A percentile compares a stretch with the other conserved stretches of the same genome.
Evolutionary conservation across 2,329 filamentous ascomycete species (phyloP).

Genomic region (Penicillium fuscoglaucum): DNA sequence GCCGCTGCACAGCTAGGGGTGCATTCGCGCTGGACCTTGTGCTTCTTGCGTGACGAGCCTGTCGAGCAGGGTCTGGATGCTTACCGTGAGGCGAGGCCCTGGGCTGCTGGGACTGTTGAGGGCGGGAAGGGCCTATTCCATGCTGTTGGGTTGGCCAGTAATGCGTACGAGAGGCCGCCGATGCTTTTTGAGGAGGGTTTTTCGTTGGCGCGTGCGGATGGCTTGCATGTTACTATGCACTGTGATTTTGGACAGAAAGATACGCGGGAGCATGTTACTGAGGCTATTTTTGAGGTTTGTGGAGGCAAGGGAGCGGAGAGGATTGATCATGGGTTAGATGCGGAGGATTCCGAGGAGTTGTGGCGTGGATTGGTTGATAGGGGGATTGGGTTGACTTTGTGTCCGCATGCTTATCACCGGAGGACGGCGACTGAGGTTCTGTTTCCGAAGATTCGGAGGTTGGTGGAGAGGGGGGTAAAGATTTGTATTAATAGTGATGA

Average conservation of each 20-base stretch:
- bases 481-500: constrained; percentile 53
- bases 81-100: constrained; percentile 43
- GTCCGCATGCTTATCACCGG: constrained; percentile 43
- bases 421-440: constrained; percentile 45
- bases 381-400: constrained; percentile 44
- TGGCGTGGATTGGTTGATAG: constrained; percentile 34
- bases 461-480: constrained; percentile 49
- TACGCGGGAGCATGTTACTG: constrained; percentile 46
- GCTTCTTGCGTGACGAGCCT: constrained; percentile 46
- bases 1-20: constrained; percentile 31
- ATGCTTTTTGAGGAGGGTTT: constrained; percentile 47
- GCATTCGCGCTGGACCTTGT: constrained; percentile 43
- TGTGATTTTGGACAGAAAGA: constrained; percentile 55
- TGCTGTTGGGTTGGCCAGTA: constrained; percentile 51
- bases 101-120: constrained; percentile 21
- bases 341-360: constrained; percentile 36
- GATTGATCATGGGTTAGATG: constrained; percentile 48
- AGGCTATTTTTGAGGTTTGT: constrained; percentile 37
- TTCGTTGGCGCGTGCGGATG: constrained; percentile 25
- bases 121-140: constrained; percentile 44
- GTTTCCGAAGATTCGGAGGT: constrained; percentile 47
- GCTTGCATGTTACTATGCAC: constrained; percentile 48
- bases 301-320: constrained; percentile 35
- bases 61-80: constrained; percentile 42
- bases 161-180: constrained; percentile 50